phyloP scores from a whole-genome alignment of 2,329 filamentous ascomycete species.

The Hypoxylon sp. region DNA sequence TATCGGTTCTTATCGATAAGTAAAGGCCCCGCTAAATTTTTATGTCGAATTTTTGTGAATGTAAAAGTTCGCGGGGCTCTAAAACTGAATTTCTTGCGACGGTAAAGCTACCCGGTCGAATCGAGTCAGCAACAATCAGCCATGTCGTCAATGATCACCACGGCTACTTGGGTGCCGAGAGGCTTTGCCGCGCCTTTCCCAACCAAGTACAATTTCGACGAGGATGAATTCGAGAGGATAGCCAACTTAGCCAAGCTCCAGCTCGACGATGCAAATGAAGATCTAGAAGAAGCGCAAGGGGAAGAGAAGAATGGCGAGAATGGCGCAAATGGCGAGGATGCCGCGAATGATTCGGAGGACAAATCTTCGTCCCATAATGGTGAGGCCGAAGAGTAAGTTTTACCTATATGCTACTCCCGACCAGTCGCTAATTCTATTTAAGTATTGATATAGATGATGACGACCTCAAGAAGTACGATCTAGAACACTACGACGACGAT shows the following conservation, averaged over 20 bases:
- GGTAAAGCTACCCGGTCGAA: conserved; percentile 10
- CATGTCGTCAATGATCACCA: conserved; percentile 81
- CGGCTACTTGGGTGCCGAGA: conserved; percentile 81
- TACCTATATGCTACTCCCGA: not conserved
- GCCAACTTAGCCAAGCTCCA: conserved; percentile 81
- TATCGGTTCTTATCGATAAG: conserved; percentile 45
- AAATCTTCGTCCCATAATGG: conserved; percentile 29
- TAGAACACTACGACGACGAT: conserved; percentile 95
- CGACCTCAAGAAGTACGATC: conserved; percentile 94
- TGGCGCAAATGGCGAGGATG: conserved; percentile 41
- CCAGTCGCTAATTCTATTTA: conserved; percentile 36
- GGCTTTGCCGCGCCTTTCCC: conserved; percentile 84
- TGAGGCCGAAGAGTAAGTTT: conserved; percentile 48
- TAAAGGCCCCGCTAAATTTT: conserved; percentile 49
- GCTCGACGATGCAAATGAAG: conserved; percentile 92
- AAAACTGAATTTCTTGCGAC: conserved; percentile 20
- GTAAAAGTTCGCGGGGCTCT: conserved; percentile 52
- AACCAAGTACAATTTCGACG: conserved; percentile 81
- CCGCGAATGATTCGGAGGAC: not conserved
- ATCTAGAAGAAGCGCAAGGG: conserved; percentile 80
- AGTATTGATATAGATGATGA: conserved; percentile 77
- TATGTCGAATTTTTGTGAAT: conserved; percentile 34
- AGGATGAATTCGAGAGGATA: conserved; percentile 82
- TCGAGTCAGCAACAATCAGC: conserved; percentile 32
- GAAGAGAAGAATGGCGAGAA: conserved; percentile 53